Evolutionary conservation across 805 yeast genomes (phyloP), one percentile per base, ranked within the genome.

Genomic region (Nematodospora valgi): DNA sequence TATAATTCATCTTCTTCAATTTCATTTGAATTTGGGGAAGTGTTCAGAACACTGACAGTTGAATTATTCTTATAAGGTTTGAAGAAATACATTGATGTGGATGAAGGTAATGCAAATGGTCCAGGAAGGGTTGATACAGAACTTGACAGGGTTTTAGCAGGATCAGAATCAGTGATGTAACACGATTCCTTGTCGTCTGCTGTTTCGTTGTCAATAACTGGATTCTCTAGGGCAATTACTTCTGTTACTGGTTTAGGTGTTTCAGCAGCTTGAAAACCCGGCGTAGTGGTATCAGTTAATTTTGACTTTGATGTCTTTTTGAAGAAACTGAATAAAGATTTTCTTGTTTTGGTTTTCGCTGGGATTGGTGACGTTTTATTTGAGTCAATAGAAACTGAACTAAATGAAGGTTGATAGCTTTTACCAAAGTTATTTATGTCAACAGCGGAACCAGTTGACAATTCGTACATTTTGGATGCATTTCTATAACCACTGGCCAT

Each of bases 91-190:
- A 54, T 56, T 0, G 71, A 64, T 0, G 70, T 62, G 2, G 36
- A 25, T 11, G 71, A 65, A 1, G 73, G 73, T 43, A 66, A 53
- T n/a, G 71, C 72, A 51, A 67, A 67, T 6, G 73, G 65, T 32
- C 60, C 54, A 6, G 68, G 67, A 15, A 56, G 37, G 5, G 32
- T 18, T 15, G 43, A 39, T 6, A 23, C 14, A 8, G 32, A 15
- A 23, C 32, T 23, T 23, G 27, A 11, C 9, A 30, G 33, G 6
- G 27, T 20, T 15, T 21, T 21, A 10, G 12, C 13, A 6, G 5
- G 6, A 12, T 22, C 27, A 12, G 7, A 13, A 15, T 18, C 12
- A n/a, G n/a, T n/a, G n/a, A n/a, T n/a, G n/a, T n/a, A n/a, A n/a
- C n/a, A n/a, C n/a, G n/a, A n/a, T 21, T 23, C 34, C 16, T 21